Base-by-base conservation (phyloP, 2,329 filamentous ascomycete genomes). In the Neurospora sp. region DNA sequence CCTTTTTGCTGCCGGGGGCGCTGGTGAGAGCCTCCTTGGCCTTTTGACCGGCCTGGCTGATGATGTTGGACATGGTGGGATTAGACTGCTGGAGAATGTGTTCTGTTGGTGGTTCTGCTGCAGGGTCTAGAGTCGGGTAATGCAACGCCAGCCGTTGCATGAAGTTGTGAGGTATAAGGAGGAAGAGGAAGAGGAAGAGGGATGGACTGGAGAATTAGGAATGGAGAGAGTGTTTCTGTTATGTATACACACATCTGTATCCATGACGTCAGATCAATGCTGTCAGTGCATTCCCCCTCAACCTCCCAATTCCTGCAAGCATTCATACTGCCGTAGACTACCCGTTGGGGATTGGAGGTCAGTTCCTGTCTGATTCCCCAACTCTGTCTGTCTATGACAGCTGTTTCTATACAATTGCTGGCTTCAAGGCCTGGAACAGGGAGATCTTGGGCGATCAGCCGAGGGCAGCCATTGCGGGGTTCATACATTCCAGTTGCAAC, bases 1-100 rank as follows among this genome's bases (percentile, higher is more conserved):
- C 76, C 83, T 93, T 93, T 73, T 83, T 81, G 72, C 75, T 78
- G 70, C 77, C 75, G 70, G 79, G 76, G 67, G 79, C 76, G 46
- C 82, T 82, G 76, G 81, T 81, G 73, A 82, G 77, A 76, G 80
- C 80, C 67, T 77, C 75, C 69, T 79, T 76, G 40, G 78, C 78
- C 71, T 81, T 80, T 38, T 81, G 78, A 36, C 82, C 73, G 38
- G 79, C 74, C 39, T 78, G 76, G 40, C 68, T 69, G 39, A 73
- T 68, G 42, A 74, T 70, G 17, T 66, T 52, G 28, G 71, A 58
- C 72, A 73, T 73, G 7, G 4, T 36, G 40, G 28, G 52, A 62
- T 17, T 33, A 1, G 52, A 36, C 52, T 62, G 52, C 52, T 62
- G 52, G 28, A 62, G 52, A 62, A 62, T 36, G 28, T 36, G 52